Conservation (phyloP, 2,329 filamentous ascomycete genomes). For the Paraconiothyrium brasiliense region DNA sequence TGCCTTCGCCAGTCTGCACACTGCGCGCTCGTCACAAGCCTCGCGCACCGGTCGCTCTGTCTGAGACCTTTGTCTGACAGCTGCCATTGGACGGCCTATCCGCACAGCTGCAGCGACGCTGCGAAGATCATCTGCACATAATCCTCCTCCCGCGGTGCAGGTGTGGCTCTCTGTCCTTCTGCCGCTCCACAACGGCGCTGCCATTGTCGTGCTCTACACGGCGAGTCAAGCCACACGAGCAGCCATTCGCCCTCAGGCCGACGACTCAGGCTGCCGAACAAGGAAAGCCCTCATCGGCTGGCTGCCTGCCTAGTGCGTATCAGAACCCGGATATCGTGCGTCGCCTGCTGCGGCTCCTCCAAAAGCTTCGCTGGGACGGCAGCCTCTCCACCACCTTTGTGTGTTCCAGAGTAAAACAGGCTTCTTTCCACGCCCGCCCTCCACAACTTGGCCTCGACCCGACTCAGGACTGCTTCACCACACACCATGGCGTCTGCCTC, state of each 20-base stretch:
- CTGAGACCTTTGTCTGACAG: constrained; percentile 49
- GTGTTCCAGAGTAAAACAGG: constrained; percentile 26
- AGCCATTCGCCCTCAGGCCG: constrained; percentile 23
- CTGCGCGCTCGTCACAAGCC: constrained; percentile 48
- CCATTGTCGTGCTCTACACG: constrained; percentile 26
- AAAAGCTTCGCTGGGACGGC: constrained; percentile 38
- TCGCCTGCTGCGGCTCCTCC: constrained; percentile 50
- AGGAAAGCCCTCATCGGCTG: constrained; percentile 25
- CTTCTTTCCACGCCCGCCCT: constrained; percentile 21
- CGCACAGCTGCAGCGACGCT: constrained; percentile 32
- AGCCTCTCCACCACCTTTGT: constrained; percentile 20
- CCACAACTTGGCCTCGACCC: constrained; percentile 20
- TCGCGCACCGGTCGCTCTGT: constrained; percentile 40
- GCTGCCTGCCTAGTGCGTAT: constrained; percentile 23
- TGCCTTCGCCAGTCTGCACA: constrained; percentile 22
- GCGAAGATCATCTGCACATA: constrained; percentile 63
- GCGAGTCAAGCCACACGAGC: constrained; percentile 27
- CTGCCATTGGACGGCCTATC: constrained; percentile 45
- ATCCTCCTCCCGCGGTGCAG: constrained; percentile 54
- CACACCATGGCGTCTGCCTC: constrained; percentile 80
- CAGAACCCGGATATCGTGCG: constrained; percentile 39
- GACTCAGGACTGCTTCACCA: constrained; percentile 11
- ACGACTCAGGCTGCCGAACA: constrained; percentile 21
- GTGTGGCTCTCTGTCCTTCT: constrained; percentile 32
- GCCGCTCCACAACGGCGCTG: constrained; percentile 25